These are phyloP conservation scores for Babjeviella inositovora DNA, from an alignment of 805 yeast genomes.

Conservation along the genomic window DNA sequence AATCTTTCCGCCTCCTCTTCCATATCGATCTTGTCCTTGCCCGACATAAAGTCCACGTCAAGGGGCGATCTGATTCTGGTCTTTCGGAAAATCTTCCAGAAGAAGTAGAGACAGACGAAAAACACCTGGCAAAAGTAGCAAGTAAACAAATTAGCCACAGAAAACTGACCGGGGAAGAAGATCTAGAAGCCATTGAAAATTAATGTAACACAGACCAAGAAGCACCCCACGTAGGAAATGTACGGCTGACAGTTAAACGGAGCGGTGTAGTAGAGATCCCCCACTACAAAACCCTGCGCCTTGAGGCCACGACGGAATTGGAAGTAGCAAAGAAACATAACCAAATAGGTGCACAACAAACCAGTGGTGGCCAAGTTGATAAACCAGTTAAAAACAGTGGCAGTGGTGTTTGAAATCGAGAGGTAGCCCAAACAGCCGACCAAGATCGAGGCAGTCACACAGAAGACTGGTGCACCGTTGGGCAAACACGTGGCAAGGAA, in stretches of 20 bases:
- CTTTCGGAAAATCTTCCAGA: slow-evolving; percentile 15
- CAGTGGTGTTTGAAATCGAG: slow-evolving; percentile 9
- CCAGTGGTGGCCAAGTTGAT: slow-evolving; percentile 13
- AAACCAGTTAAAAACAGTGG: slow-evolving; percentile 17
- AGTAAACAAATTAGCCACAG: slow-evolving; percentile 8
- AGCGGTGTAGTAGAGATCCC: slow-evolving; percentile 13
- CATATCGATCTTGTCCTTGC: slow-evolving; percentile 22
- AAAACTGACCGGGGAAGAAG: slow-evolving; percentile 14
- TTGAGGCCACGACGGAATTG: slow-evolving; percentile 21
- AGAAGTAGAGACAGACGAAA: slow-evolving; percentile 9
- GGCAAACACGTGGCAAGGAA: slow-evolving; percentile 13
- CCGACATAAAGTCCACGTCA: slow-evolving; percentile 28
- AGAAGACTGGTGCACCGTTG: slow-evolving; percentile 19
- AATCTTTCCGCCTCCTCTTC: slow-evolving; percentile 12
- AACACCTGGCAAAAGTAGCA: slow-evolving; percentile 10
- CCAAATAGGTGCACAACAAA: slow-evolving; percentile 9
- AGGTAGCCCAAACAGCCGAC: slow-evolving; percentile 17
- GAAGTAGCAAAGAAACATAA: no score
- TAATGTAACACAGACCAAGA: slow-evolving; percentile 9
- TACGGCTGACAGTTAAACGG: slow-evolving; percentile 10
- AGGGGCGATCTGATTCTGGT: slow-evolving; percentile 14
- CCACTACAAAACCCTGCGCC: slow-evolving; percentile 18
- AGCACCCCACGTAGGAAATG: slow-evolving; percentile 14
- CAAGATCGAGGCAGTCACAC: slow-evolving; percentile 8
- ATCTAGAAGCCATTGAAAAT: slow-evolving; percentile 15